These are phyloP conservation scores for Tricholoma sp. DNA, from an alignment of 768 basidiomycete genomes.

Conservation along the genomic window DNA sequence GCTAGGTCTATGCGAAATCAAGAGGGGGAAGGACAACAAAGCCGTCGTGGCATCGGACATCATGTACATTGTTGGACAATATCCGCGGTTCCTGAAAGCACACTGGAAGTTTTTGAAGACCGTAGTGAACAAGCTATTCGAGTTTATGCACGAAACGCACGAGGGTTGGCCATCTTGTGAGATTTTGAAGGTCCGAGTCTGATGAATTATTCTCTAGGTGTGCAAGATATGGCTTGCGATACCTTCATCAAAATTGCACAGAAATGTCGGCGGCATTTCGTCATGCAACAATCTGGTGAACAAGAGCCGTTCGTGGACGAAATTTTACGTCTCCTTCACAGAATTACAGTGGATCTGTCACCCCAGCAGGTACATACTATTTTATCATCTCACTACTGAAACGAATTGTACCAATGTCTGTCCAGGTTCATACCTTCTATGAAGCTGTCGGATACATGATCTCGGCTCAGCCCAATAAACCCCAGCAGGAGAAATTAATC, in stretches of 20 bases:
- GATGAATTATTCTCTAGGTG: slow-evolving; percentile 50
- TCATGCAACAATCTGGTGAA: slow-evolving; percentile 97
- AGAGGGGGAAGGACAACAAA: slow-evolving; percentile 99
- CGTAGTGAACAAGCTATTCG: slow-evolving; percentile 98
- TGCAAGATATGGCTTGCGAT: slow-evolving; percentile 99
- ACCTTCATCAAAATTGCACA: slow-evolving; percentile 99
- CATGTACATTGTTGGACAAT: slow-evolving; percentile 99
- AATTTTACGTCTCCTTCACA: slow-evolving; percentile 84
- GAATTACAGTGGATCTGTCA: slow-evolving; percentile 91
- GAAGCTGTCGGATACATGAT: slow-evolving; percentile 99
- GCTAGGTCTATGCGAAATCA: slow-evolving; percentile 95
- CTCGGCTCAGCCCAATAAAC: slow-evolving; percentile 96
- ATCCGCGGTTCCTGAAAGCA: slow-evolving; percentile 98
- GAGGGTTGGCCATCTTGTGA: slow-evolving; percentile 59
- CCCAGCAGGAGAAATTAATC: slow-evolving; percentile 93
- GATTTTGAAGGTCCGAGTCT: neutral
- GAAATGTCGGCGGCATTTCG: slow-evolving; percentile 96
- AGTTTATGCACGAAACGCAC: slow-evolving; percentile 99
- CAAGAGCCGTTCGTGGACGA: slow-evolving; percentile 98
- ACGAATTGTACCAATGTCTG: slow-evolving; percentile 14
- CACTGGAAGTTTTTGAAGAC: slow-evolving; percentile 99
- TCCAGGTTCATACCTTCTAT: slow-evolving; percentile 91
- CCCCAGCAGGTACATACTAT: slow-evolving; percentile 64
- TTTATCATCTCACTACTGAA: neutral
- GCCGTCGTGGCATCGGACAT: slow-evolving; percentile 95